Evolutionary conservation across 2,329 filamentous ascomycete species (phyloP).

Genomic region (Aspergillus niger): DNA sequence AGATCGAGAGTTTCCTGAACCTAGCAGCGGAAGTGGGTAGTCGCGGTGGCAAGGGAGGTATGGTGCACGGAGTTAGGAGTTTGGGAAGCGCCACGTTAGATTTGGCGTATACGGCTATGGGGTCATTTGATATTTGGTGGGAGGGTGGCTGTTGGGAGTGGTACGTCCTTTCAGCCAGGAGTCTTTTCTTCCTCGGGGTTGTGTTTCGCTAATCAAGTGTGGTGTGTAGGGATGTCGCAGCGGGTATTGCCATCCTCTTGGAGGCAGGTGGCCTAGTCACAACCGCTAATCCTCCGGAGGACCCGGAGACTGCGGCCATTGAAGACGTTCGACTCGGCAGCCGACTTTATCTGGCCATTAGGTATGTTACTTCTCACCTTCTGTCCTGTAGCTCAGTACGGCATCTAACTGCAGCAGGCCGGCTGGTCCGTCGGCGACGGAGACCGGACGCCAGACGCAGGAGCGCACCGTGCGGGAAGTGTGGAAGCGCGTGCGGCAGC

Average conservation of each 20-base stretch:
- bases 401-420: conserved; percentile 49
- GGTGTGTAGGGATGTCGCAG: conserved; percentile 67
- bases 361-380: conserved; percentile 44
- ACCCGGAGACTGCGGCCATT: conserved; percentile 59
- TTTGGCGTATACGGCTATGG: conserved; percentile 74
- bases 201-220: background rate
- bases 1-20: conserved; percentile 73
- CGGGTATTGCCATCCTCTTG: conserved; percentile 70
- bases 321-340: conserved; percentile 65
- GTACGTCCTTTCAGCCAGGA: conserved; percentile 42
- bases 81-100: conserved; percentile 74
- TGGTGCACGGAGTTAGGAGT: conserved; percentile 76
- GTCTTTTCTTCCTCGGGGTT: background rate
- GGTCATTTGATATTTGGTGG: conserved; percentile 79
- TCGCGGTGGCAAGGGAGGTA: conserved; percentile 67
- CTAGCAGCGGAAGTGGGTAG: conserved; percentile 69
- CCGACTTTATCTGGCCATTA: conserved; percentile 69
- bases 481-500: conserved; percentile 66
- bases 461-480: conserved; percentile 71
- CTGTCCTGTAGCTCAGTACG: background rate
- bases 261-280: conserved; percentile 76
- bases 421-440: conserved; percentile 61
- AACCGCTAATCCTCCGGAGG: conserved; percentile 68
- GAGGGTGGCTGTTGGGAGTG: conserved; percentile 82
- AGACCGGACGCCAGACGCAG: conserved; percentile 67